Evolutionary conservation across 2,329 filamentous ascomycete genomes (phyloP), one percentile per base, ranked within the genome.

Genomic region (Venturia nashicola): DNA sequence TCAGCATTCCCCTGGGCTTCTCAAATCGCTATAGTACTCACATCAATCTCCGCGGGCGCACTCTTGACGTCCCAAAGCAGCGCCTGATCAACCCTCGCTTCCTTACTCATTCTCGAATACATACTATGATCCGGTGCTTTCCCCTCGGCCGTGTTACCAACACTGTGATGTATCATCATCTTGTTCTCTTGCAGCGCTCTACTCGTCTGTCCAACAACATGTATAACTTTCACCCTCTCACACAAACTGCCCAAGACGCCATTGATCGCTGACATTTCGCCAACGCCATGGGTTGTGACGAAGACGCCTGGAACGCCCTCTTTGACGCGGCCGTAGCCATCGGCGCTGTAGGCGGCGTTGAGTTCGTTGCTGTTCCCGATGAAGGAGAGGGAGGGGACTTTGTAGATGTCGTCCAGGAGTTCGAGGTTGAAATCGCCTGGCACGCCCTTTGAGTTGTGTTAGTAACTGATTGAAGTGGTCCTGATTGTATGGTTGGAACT

Each of bases 211-310:
- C 77, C 77, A 11, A 79, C 78, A 1, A 80, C 71, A 66, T 79
- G 78, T 18, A 80, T 75, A 8, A 78, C 67, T 54, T 76, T 77
- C 23, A 79, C 75, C 11, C 74, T 71, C 67, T 79, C 78, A 8
- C 73, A 74, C 69, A 76, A 74, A 40, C 75, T 69, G 2, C 78
- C 78, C 2, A 77, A 76, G 27, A 79, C 71, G 23, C 75, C 77
- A 65, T 79, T 79, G 6, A 79, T 65, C 0, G 78, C 77, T 48
- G 73, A 76, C 5, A 79, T 67, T 66, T 79, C 78, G 23, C 72
- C 84, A 1, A 86, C 83, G 5, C 83, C 84, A 68, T 84, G 84
- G 0, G 83, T 85, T 0, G 84, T 86, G 40, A 86, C 74, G 8
- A 84, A 69, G 43, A 76, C 77, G 9, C 77, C 77, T 32, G 64